Conservation (phyloP, 805 yeast genomes). For the Metschnikowia santaceciliae region DNA sequence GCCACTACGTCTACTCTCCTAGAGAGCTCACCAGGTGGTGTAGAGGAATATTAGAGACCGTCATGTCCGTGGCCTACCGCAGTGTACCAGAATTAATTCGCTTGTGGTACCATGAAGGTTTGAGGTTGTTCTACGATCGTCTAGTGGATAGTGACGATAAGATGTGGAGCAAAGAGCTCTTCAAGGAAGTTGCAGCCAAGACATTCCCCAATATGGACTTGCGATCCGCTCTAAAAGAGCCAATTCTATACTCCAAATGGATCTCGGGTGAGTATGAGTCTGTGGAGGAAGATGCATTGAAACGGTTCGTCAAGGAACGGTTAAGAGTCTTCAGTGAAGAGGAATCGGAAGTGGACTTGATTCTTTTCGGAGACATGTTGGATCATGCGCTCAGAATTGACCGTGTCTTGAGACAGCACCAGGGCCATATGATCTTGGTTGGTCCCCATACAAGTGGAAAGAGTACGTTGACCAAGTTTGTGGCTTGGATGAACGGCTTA, state of each 20-base stretch:
- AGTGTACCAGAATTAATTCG: conserved; percentile 44
- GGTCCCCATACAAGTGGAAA: conserved; percentile 85
- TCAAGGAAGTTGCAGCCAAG: conserved; percentile 24
- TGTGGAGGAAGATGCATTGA: conserved; percentile 46
- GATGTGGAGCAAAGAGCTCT: conserved; percentile 43
- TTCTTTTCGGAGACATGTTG: conserved; percentile 64
- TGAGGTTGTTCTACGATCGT: conserved; percentile 74
- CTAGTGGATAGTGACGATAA: conserved; percentile 47
- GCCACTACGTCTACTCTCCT: conserved; percentile 79
- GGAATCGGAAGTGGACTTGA: conserved; percentile 56
- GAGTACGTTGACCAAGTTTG: conserved; percentile 71
- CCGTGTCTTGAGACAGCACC: conserved; percentile 75
- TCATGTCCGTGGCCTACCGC: conserved; percentile 33
- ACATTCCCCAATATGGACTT: conserved; percentile 48
- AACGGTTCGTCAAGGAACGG: conserved; percentile 57
- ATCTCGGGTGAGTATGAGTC: conserved; percentile 57
- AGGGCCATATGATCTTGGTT: conserved; percentile 83
- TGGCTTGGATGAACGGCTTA: conserved; percentile 87
- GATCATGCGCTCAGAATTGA: conserved; percentile 78
- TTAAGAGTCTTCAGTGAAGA: conserved; percentile 75
- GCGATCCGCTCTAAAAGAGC: conserved; percentile 35
- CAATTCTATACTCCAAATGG: conserved; percentile 75
- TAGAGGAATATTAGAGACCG: conserved; percentile 62
- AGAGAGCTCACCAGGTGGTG: conserved; percentile 89
- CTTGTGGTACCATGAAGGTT: conserved; percentile 78